Percentiles rank a stretch among this genome's conserved stretches.
These are phyloP conservation scores for Botryobasidium botryosum DNA, from an alignment of 768 basidiomycete species.

Conservation along the genomic window DNA sequence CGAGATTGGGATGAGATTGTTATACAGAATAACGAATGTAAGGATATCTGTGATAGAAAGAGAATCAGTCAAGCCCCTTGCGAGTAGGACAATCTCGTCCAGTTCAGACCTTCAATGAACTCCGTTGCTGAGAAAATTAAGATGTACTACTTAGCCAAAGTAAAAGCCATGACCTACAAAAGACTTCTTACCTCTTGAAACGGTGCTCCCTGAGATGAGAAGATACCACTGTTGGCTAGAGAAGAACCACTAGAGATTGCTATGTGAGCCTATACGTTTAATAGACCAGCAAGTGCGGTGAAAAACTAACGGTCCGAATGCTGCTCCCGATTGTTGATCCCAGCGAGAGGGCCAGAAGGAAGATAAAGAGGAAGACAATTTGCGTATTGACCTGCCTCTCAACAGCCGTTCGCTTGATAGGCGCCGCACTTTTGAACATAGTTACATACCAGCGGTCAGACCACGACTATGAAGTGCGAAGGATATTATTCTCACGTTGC, in stretches of 20 bases:
- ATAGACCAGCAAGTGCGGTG: background rate
- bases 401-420: constrained; percentile 91
- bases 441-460: no score
- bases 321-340: constrained; percentile 87
- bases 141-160: background rate
- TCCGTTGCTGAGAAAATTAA: constrained; percentile 34
- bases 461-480: background rate
- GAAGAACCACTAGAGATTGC: constrained; percentile 54
- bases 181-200: constrained; percentile 22
- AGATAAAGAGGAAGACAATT: constrained; percentile 83
- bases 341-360: constrained; percentile 73
- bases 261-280: background rate
- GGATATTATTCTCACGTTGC: constrained; percentile 55
- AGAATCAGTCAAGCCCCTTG: constrained; percentile 6
- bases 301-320: constrained; percentile 42
- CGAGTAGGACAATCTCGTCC: constrained; percentile 6
- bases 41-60: constrained; percentile 52
- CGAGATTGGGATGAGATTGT: constrained; percentile 97
- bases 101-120: constrained; percentile 61
- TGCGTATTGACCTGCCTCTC: constrained; percentile 93
- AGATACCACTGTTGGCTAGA: constrained; percentile 85
- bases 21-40: constrained; percentile 97
- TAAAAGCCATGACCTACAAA: background rate
- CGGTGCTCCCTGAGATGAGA: constrained; percentile 29
- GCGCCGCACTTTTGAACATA: constrained; percentile 51